These are phyloP conservation scores for Kurtzmaniella quercitrusa DNA, from an alignment of 1,139 yeast species.

Conservation along the genomic window DNA sequence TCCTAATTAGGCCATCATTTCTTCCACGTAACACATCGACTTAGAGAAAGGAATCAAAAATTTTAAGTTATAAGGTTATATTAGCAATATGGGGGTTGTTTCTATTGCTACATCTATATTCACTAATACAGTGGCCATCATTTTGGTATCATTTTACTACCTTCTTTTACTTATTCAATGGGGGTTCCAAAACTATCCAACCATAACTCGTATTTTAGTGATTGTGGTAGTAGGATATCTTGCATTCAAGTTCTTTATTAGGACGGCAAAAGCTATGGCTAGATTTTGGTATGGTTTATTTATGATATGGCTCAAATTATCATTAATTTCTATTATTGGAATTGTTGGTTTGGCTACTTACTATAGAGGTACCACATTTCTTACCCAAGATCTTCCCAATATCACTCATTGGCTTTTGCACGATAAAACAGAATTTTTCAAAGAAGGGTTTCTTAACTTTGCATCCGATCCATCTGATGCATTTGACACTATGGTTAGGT, in stretches of 20 bases:
- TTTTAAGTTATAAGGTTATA: no score
- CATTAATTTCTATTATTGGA: constrained; percentile 8
- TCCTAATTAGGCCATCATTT: neutral
- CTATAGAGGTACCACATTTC: constrained; percentile 17
- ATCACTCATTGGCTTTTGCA: constrained; percentile 4
- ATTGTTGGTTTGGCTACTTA: constrained; percentile 13
- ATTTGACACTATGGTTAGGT: constrained; percentile 4
- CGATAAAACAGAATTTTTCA: constrained; percentile 1
- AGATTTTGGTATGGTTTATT: constrained; percentile 25
- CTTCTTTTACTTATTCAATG: neutral
- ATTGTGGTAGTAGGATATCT: constrained; percentile 19
- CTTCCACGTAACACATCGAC: neutral
- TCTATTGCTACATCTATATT: neutral
- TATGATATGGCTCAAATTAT: constrained; percentile 17
- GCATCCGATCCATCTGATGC: constrained; percentile 8
- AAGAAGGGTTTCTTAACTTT: neutral
- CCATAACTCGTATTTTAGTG: constrained; percentile 17
- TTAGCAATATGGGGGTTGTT: neutral
- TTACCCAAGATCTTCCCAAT: constrained; percentile 17
- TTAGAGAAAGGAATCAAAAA: no score
- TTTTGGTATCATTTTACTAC: neutral
- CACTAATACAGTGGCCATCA: neutral
- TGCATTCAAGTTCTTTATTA: constrained; percentile 16
- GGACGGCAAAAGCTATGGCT: constrained; percentile 11
- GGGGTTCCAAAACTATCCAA: constrained; percentile 20